Conservation (phyloP, 805 yeast genomes). For the Kluyveromyces dobzhanskii region DNA sequence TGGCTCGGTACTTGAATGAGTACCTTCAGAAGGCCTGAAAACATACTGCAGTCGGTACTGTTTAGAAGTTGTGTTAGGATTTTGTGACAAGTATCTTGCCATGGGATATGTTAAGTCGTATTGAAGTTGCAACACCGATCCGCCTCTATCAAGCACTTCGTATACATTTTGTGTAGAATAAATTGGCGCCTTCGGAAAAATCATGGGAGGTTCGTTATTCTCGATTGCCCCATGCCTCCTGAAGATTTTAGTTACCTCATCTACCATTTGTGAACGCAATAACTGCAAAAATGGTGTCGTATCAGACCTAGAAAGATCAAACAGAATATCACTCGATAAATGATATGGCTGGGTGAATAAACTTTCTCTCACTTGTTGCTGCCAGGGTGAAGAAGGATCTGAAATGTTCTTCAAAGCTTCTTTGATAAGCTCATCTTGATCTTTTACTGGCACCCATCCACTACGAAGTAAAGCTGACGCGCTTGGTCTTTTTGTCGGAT, state of each 20-base stretch:
- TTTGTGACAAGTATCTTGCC: slow-evolving; percentile 73
- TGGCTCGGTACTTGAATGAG: slow-evolving; percentile 58
- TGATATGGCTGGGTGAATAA: slow-evolving; percentile 79
- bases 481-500: slow-evolving; percentile 70
- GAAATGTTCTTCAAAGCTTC: slow-evolving; percentile 81
- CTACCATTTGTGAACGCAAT: slow-evolving; percentile 50
- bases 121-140: slow-evolving; percentile 81
- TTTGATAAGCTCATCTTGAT: slow-evolving; percentile 81
- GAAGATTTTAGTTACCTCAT: slow-evolving; percentile 56
- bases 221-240: slow-evolving; percentile 82
- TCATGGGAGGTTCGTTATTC: slow-evolving; percentile 49
- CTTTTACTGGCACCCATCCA: slow-evolving; percentile 80
- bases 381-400: slow-evolving; percentile 91
- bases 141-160: slow-evolving; percentile 77
- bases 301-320: slow-evolving; percentile 41
- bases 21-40: slow-evolving; percentile 54
- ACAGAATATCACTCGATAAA: slow-evolving; percentile 75
- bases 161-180: slow-evolving; percentile 60
- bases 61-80: slow-evolving; percentile 39
- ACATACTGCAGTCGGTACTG: slow-evolving; percentile 73
- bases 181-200: slow-evolving; percentile 79
- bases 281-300: slow-evolving; percentile 41
- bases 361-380: slow-evolving; percentile 81
- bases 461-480: slow-evolving; percentile 70
- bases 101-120: slow-evolving; percentile 85